Percentiles rank a stretch among this genome's conserved stretches.
Evolutionary conservation across 2,329 filamentous ascomycete genomes (phyloP).

Genomic region (Pseudogymnoascus sp.): DNA sequence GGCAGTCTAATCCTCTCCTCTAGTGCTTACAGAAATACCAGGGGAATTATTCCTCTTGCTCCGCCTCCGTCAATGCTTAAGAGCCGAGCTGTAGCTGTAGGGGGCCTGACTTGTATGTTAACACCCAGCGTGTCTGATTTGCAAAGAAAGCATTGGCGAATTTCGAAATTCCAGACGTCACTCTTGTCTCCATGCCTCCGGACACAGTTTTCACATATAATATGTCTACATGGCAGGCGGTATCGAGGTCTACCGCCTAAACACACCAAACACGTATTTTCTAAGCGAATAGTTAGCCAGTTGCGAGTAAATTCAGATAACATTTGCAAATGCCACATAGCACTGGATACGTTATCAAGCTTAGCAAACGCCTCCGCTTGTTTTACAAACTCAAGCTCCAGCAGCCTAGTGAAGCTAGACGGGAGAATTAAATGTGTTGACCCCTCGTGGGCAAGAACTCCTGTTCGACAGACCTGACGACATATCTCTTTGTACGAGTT

Average conservation of each 20-base stretch:
- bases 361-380: too few relatives aligned
- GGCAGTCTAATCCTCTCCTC: slow-evolving; percentile 19
- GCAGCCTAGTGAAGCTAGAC: too few relatives aligned
- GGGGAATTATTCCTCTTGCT: slow-evolving; percentile 22
- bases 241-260: slow-evolving; percentile 16
- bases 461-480: too few relatives aligned
- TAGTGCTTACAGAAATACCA: slow-evolving; percentile 22
- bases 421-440: too few relatives aligned
- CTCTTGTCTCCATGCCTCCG: slow-evolving; percentile 24
- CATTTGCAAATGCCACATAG: too few relatives aligned
- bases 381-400: too few relatives aligned
- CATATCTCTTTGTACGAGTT: too few relatives aligned
- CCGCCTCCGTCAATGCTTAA: slow-evolving; percentile 34
- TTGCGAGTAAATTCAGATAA: slow-evolving; percentile 15
- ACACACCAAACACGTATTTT: slow-evolving; percentile 18
- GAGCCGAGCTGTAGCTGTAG: slow-evolving; percentile 30
- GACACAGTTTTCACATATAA: slow-evolving; percentile 32
- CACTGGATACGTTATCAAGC: too few relatives aligned
- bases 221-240: slow-evolving; percentile 29
- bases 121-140: slow-evolving; percentile 15
- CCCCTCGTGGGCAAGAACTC: too few relatives aligned
- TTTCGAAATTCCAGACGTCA: slow-evolving; percentile 22
- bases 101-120: slow-evolving; percentile 28
- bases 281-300: slow-evolving; percentile 16
- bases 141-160: slow-evolving; percentile 30